phyloP scores from a whole-genome alignment of 306 rosid species.

The Trichosanthes cucumerina region DNA sequence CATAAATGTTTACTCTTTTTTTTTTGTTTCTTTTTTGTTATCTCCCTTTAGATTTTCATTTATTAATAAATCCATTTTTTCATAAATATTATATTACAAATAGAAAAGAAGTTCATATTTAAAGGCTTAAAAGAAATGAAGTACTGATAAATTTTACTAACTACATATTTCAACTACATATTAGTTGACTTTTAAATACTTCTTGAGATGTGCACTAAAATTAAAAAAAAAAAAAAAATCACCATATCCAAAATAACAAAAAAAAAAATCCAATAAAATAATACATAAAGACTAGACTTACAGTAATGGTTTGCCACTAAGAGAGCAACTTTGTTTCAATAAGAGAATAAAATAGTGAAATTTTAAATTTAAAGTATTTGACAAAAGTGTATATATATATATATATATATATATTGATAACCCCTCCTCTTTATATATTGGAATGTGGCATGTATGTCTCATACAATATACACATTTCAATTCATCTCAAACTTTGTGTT shows the following conservation, averaged over 20 bases:
- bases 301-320: slow-evolving; percentile 1
- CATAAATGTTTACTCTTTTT: too few relatives aligned
- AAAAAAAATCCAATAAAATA: background rate
- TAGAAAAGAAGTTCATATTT: too few relatives aligned
- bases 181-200: background rate
- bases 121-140: too few relatives aligned
- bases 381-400: background rate
- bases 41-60: too few relatives aligned
- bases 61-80: too few relatives aligned
- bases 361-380: background rate
- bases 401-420: too few relatives aligned
- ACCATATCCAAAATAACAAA: background rate
- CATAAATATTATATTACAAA: too few relatives aligned
- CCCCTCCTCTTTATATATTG: background rate
- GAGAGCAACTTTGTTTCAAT: background rate
- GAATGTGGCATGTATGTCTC: background rate
- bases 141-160: too few relatives aligned
- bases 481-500: background rate
- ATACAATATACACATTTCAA: background rate
- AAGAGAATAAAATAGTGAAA: background rate
- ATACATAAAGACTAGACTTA: background rate
- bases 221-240: background rate
- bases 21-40: too few relatives aligned
- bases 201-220: background rate
- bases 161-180: too few relatives aligned